Conservation (phyloP, 1,284 basidiomycete genomes). For the Cryptococcus hybrid region DNA sequence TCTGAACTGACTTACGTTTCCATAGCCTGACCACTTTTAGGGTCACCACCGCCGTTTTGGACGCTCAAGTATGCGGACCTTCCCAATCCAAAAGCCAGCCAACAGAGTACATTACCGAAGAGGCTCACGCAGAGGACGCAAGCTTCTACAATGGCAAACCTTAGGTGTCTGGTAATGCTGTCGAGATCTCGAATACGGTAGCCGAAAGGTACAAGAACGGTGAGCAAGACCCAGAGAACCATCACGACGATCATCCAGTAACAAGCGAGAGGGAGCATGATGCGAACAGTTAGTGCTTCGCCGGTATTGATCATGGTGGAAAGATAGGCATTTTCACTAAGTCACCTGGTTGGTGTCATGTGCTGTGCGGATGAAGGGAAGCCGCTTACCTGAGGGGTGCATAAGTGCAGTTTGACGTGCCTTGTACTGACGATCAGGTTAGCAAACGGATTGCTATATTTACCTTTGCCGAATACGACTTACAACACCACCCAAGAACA, state of each 20-base stretch:
- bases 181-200: conserved; percentile 39
- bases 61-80: conserved; percentile 29
- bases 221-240: conserved; percentile 36
- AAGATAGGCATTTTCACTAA: conserved; percentile 38
- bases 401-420: conserved; percentile 46
- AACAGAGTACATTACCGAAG: conserved; percentile 44
- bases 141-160: conserved; percentile 39
- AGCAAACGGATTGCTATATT: not conserved
- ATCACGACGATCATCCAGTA: conserved; percentile 45
- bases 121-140: conserved; percentile 40
- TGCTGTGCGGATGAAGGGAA: not conserved
- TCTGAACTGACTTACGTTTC: conserved; percentile 32
- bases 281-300: conserved; percentile 38
- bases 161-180: conserved; percentile 39
- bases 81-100: conserved; percentile 41
- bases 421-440: conserved; percentile 14
- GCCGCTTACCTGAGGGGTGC: conserved; percentile 23
- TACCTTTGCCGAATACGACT: conserved; percentile 10
- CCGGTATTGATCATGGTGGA: conserved; percentile 36
- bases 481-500: conserved; percentile 45
- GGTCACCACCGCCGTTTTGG: conserved; percentile 21
- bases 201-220: conserved; percentile 23
- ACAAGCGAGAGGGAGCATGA: conserved; percentile 38
- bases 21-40: conserved; percentile 40
- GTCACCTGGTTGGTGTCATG: not conserved